Evolutionary conservation across 768 basidiomycete genomes (phyloP), one percentile per base, ranked within the genome.

Genomic region (Suillus discolor): DNA sequence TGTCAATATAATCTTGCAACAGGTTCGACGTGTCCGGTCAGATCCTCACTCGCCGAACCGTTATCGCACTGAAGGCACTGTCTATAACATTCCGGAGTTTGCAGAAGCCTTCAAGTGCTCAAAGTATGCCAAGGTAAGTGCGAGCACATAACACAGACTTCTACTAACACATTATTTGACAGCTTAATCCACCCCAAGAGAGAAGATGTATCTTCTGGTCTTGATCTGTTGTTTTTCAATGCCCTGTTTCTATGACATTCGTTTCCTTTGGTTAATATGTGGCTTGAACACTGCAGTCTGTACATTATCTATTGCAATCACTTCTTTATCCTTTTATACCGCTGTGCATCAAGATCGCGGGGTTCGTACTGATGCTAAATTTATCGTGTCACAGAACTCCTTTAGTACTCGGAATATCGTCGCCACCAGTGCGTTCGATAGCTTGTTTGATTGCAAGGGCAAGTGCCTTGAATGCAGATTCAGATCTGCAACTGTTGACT

Each of bases 401-500:
- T 79, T 99, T 99, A 4, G 97, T 99, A 73, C 94, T 96, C 0
- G 97, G 97, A 38, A 98, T 89, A 65, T 99, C 97, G 69, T 88
- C 84, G 6, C 93, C 87, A 6, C 95, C 95, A 1, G 96, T 98
- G 63, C 83, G 84, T 75, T 94, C 88, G 68, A 97, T 92, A n/a
- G 97, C 97, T 77, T 98, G 89, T 63, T 91, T 88, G 69, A 99
- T 96, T 11, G 97, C 97, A 42, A 99, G 82, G 0, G 97, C 97
- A 23, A 99, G 79, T 1, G 97, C 97, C 79, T 99, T 99, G 87
- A 99, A 99, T 5, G 97, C 95, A 4, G 96, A 95, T 78, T 99
- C 97, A 15, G 96, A 89, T 62, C 97, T 99, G 71, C 18, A 39
- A 49, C 28, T 39, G 11, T 36, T 44, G 11, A 6, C n/a, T 39